Evolutionary conservation across 1,284 basidiomycete species (phyloP).

Genomic region (Phellinidium pouzarii): DNA sequence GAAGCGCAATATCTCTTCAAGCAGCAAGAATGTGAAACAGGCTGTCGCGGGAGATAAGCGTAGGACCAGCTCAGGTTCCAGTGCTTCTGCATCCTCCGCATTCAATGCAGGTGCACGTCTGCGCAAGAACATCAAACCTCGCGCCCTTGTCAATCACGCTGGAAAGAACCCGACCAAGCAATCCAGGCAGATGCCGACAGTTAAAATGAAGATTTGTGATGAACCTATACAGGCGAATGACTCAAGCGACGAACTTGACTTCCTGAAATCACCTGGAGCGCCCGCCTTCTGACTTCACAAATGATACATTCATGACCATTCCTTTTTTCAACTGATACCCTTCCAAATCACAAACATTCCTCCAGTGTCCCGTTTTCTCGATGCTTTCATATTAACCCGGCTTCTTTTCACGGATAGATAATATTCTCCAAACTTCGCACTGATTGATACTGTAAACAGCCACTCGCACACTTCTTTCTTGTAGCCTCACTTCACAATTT

Average conservation of each 20-base stretch:
- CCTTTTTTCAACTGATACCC: background rate
- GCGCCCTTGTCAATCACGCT: background rate
- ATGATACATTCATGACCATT: background rate
- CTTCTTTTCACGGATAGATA: background rate
- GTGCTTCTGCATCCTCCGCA: background rate
- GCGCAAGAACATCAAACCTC: background rate
- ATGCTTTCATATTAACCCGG: background rate
- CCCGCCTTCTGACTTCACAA: background rate
- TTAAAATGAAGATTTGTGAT: conserved; percentile 13
- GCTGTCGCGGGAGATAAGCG: background rate
- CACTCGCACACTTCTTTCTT: no score
- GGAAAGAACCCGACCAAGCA: background rate
- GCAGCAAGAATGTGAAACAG: background rate
- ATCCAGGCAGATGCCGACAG: background rate
- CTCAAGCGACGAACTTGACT: conserved; percentile 15
- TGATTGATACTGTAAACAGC: no score
- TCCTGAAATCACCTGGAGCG: background rate
- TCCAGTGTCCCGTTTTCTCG: background rate
- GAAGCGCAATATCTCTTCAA: background rate
- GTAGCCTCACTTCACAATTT: no score
- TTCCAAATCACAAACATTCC: background rate
- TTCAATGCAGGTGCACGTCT: background rate
- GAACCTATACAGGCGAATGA: conserved; percentile 5
- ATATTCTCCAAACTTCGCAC: background rate
- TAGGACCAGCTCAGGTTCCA: background rate